Evolutionary conservation across 2,329 filamentous ascomycete species (phyloP).

Genomic region (Alternaria conjuncta): DNA sequence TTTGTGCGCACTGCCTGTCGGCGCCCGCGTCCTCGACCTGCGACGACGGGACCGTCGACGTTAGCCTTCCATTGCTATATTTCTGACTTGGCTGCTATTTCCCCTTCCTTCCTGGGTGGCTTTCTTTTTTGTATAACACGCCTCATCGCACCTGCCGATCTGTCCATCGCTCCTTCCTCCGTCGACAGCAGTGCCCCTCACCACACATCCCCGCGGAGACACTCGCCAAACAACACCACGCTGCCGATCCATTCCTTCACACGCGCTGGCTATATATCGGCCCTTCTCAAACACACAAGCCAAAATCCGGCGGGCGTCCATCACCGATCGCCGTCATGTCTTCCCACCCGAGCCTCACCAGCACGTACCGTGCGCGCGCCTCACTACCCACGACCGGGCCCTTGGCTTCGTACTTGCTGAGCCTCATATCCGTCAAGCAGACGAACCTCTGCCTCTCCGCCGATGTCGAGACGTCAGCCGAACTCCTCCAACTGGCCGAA

Average conservation of each 20-base stretch:
- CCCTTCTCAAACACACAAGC: neutral
- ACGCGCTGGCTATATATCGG: neutral
- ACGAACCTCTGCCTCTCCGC: conserved; percentile 63
- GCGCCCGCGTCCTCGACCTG: conserved; percentile 7
- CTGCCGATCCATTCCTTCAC: neutral
- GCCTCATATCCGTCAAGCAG: conserved; percentile 57
- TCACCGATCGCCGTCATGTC: conserved; percentile 34
- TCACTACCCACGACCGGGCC: conserved; percentile 51
- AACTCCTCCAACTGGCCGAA: conserved; percentile 63
- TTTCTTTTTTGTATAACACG: neutral
- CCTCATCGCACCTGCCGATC: conserved; percentile 1
- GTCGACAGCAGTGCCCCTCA: conserved; percentile 10
- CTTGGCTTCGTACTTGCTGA: conserved; percentile 57
- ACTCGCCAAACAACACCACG: neutral
- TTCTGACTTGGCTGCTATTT: neutral
- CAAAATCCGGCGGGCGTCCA: neutral
- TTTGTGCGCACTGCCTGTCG: conserved; percentile 3
- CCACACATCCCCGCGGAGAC: conserved; percentile 9
- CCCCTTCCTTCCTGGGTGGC: neutral
- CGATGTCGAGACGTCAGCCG: conserved; percentile 62
- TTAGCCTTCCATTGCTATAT: neutral
- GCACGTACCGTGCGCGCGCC: conserved; percentile 55
- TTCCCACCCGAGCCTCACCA: conserved; percentile 42
- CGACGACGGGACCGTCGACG: conserved; percentile 1
- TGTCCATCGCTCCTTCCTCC: conserved; percentile 1